Base-by-base conservation (phyloP, 1,139 yeast species). In the Diutina mesorugosa region DNA sequence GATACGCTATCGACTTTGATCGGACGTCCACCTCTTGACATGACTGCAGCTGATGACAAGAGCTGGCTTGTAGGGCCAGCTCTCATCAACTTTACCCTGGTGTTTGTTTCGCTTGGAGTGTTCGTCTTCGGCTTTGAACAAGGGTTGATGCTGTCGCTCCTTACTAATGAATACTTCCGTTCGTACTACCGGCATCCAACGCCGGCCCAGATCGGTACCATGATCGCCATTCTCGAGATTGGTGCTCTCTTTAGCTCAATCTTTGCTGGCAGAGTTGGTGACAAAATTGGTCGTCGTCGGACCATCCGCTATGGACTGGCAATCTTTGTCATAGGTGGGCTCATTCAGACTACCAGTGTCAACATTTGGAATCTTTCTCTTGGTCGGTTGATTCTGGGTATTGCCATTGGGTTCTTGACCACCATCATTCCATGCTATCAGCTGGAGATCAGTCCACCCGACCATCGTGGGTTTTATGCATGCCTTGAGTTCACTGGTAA, bases 341-440 rank as follows among this genome's bases (percentile, higher is more conserved):
- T 78, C 0, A 67, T 90, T 55, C 97, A 90, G 69, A 79, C 95
- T 0, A 68, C 76, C 47, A 72, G 90, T 1, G 66, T 69, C 16
- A 74, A 71, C 56, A 77, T 85, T 67, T 48, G 65, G 26, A 68
- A 77, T 55, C 74, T 90, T 68, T 82, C 88, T 35, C 59, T 81
- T 45, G 97, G 97, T 0, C 77, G 98, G 62, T 77, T 90, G 54
- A 77, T 90, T 51, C 81, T 91, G 53, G 97, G 97, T 66, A 64
- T 90, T 46, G 97, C 96, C 16, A 91, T 91, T 54, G 98, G 97
- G 12, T 78, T 89, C 65, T 76, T 91, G 57, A 86, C 95, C n/a
- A 89, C 96, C 6, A 89, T 90, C 56, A 95, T 93, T n/a, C 97
- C 98, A 0, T 89, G 93, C 55, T 91, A 90, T 69, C 97, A 90